Evolutionary conservation across 345 rosid species (phyloP).

Genomic region (Populus ilicifolia): DNA sequence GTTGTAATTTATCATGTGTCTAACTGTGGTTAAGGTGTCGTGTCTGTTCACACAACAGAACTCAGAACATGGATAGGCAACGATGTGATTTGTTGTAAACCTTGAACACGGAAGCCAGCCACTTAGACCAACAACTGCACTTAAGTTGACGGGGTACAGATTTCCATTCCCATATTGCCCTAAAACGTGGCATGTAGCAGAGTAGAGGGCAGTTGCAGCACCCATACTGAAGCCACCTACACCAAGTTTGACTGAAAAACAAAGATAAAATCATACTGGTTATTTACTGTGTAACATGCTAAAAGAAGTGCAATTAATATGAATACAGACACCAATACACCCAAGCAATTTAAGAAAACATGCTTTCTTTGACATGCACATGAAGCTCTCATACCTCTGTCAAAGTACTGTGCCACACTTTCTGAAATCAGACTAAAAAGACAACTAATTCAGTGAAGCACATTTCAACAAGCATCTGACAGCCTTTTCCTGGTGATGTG

Average conservation of each 20-base stretch:
- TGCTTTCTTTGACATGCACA: not conserved
- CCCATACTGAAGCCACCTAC: conserved; percentile 24
- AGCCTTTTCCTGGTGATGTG: not conserved
- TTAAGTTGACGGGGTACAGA: conserved; percentile 42
- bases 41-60: not conserved
- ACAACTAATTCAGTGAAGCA: not conserved
- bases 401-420: not conserved
- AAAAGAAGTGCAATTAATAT: no score
- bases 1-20: not conserved
- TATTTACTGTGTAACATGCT: not conserved
- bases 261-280: not conserved
- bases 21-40: not conserved
- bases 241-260: conserved; percentile 19
- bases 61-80: not conserved
- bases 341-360: not conserved
- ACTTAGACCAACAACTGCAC: conserved; percentile 59
- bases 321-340: not conserved
- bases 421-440: not conserved
- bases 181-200: conserved; percentile 52
- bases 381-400: not conserved
- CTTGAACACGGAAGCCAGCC: conserved; percentile 74
- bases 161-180: conserved; percentile 53
- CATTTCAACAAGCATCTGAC: not conserved
- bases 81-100: conserved; percentile 16
- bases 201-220: conserved; percentile 47